These are phyloP conservation scores for Bombardia bombarda DNA, from an alignment of 495 filamentous ascomycete genomes.

Conservation along the genomic window DNA sequence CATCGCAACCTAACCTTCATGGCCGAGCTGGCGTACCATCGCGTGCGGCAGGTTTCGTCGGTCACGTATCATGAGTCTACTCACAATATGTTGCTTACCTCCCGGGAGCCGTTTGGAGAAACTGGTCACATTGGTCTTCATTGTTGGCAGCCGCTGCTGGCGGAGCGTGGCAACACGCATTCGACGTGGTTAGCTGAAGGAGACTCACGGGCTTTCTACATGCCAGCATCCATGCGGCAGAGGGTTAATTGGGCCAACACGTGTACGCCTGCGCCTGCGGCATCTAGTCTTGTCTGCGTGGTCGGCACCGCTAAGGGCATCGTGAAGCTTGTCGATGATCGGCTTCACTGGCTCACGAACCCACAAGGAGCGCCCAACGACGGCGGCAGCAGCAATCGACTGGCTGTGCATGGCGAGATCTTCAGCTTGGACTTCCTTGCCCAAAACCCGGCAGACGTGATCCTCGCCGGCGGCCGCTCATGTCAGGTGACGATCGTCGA, in stretches of 20 bases:
- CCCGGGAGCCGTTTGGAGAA: not conserved
- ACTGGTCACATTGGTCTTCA: no score
- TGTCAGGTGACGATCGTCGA: conserved; percentile 24
- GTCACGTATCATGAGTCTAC: conserved; percentile 24
- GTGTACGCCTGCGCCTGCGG: conserved; percentile 11
- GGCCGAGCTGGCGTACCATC: not conserved
- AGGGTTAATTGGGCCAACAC: no score
- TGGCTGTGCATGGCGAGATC: conserved; percentile 9
- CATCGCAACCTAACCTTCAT: conserved; percentile 1
- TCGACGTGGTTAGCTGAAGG: not conserved
- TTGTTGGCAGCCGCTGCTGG: no score
- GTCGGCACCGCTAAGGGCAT: conserved; percentile 28
- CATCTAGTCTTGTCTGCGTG: conserved; percentile 15
- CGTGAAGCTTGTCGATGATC: conserved; percentile 3
- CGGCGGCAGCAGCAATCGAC: not conserved
- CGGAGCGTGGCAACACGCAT: no score
- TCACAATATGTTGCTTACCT: conserved; percentile 19
- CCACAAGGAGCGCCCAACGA: not conserved
- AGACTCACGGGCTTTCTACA: not conserved
- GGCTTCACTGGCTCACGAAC: conserved; percentile 8
- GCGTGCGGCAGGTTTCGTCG: conserved; percentile 9
- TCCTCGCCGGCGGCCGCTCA: conserved; percentile 31
- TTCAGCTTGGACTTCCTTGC: conserved; percentile 22
- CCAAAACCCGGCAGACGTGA: conserved; percentile 13
- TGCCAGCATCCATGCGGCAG: no score